Evolutionary conservation across 2,329 filamentous ascomycete genomes (phyloP).

Genomic region (Talaromyces sp.): DNA sequence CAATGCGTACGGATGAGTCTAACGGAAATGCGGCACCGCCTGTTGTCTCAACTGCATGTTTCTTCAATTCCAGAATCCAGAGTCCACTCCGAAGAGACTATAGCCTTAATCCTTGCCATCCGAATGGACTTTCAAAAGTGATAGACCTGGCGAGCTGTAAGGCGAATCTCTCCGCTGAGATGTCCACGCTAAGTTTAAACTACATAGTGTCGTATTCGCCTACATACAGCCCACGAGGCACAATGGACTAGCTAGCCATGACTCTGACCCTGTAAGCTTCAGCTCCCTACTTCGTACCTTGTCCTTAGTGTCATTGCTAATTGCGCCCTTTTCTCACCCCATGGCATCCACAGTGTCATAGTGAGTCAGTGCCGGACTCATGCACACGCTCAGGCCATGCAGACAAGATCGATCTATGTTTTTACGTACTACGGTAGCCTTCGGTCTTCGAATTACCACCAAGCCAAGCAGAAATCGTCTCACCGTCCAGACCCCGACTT

Average conservation of each 20-base stretch:
- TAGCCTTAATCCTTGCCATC: not conserved
- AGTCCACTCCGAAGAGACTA: not conserved
- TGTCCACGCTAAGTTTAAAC: slow-evolving; percentile 10
- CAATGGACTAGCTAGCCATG: not conserved
- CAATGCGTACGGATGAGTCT: not conserved
- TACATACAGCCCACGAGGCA: slow-evolving; percentile 13
- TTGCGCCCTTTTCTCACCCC: not conserved
- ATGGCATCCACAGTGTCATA: not conserved
- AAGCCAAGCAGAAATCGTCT: not conserved
- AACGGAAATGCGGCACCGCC: not conserved
- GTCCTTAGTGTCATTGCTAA: slow-evolving; percentile 9
- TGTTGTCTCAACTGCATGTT: not conserved
- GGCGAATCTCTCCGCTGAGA: not conserved
- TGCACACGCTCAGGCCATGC: slow-evolving; percentile 1
- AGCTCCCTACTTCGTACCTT: slow-evolving; percentile 8
- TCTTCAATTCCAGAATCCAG: slow-evolving; percentile 8
- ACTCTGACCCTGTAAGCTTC: slow-evolving; percentile 1
- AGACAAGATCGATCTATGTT: not conserved
- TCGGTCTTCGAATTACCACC: not conserved
- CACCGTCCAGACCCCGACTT: slow-evolving; percentile 6
- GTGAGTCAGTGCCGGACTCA: not conserved
- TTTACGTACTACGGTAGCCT: not conserved
- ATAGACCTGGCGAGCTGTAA: not conserved
- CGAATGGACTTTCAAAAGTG: not conserved
- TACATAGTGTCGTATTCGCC: not conserved